phyloP scores from a whole-genome alignment of 2,329 filamentous ascomycete species.

The Macroventuria anomochaeta region DNA sequence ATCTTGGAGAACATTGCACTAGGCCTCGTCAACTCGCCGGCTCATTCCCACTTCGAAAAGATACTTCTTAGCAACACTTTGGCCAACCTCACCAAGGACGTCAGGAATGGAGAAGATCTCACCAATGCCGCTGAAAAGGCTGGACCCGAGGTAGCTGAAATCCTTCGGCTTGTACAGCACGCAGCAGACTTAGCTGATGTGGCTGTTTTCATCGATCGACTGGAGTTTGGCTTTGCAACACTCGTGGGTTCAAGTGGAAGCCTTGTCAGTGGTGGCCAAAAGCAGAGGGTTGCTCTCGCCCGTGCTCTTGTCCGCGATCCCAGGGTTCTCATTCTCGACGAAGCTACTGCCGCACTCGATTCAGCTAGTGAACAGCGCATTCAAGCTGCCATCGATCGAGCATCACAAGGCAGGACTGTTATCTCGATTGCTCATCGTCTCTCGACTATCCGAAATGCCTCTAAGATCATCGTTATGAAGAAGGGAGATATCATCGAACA shows the following conservation, averaged over 20 bases:
- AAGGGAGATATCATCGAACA: slow-evolving; percentile 47
- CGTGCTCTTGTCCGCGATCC: slow-evolving; percentile 63
- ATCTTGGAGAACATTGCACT: slow-evolving; percentile 62
- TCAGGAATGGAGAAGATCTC: slow-evolving; percentile 60
- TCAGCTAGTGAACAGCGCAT: slow-evolving; percentile 64
- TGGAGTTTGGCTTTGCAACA: slow-evolving; percentile 58
- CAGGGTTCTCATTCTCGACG: slow-evolving; percentile 65
- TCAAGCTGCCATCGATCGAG: slow-evolving; percentile 50
- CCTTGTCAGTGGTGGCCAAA: slow-evolving; percentile 64
- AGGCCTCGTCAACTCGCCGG: slow-evolving; percentile 55
- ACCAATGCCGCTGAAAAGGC: slow-evolving; percentile 25
- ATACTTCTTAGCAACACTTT: slow-evolving; percentile 59
- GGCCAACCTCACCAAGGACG: slow-evolving; percentile 58
- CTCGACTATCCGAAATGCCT: slow-evolving; percentile 46
- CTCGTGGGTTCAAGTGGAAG: slow-evolving; percentile 62
- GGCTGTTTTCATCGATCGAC: slow-evolving; percentile 59
- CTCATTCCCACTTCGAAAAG: slow-evolving; percentile 51
- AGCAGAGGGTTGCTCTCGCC: slow-evolving; percentile 66
- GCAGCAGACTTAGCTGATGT: slow-evolving; percentile 67
- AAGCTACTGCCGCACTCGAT: slow-evolving; percentile 67
- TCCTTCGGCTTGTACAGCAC: slow-evolving; percentile 57
- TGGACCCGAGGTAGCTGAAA: slow-evolving; percentile 47
- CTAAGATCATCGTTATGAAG: slow-evolving; percentile 50
- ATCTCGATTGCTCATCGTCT: slow-evolving; percentile 50
- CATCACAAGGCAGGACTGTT: slow-evolving; percentile 44